A percentile compares a stretch with the other conserved stretches of the same genome.
Conservation (phyloP, 495 filamentous ascomycete species). For the Hypoxylon lienhwacheense region DNA sequence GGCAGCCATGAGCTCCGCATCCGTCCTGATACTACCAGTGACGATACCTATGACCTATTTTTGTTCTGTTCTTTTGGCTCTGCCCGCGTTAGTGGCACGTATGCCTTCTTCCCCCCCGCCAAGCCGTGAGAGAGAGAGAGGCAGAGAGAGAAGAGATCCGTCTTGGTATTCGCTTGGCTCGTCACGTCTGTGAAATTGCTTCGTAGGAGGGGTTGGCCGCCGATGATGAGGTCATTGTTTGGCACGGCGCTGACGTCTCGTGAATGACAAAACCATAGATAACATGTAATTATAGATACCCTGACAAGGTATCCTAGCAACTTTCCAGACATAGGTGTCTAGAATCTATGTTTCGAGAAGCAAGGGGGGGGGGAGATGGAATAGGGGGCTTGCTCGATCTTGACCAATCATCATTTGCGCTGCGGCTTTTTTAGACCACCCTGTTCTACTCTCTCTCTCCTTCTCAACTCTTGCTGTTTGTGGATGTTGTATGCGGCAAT, state of each 20-base stretch:
- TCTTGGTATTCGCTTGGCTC: constrained; percentile 27
- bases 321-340: too few relatives aligned
- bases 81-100: not conserved
- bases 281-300: not conserved
- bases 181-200: not conserved
- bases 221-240: constrained; percentile 18
- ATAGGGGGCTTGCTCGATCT: not conserved
- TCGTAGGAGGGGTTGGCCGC: not conserved
- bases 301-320: too few relatives aligned
- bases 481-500: constrained; percentile 30
- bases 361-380: constrained; percentile 22
- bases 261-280: not conserved
- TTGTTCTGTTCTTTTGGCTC: not conserved
- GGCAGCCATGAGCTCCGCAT: constrained; percentile 14
- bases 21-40: constrained; percentile 10
- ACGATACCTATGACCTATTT: constrained; percentile 24
- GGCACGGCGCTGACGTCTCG: constrained; percentile 5
- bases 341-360: constrained; percentile 22
- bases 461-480: constrained; percentile 32
- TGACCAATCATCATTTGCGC: constrained; percentile 22
- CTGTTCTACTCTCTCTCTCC: not conserved
- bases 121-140: too few relatives aligned
- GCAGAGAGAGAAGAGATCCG: constrained; percentile 16
- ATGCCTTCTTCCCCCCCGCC: not conserved
- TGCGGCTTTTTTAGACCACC: constrained; percentile 4